A percentile compares a stretch with the other conserved stretches of the same genome.
Evolutionary conservation across 345 rosid species (phyloP).

Genomic region (Luvunga scandens): DNA sequence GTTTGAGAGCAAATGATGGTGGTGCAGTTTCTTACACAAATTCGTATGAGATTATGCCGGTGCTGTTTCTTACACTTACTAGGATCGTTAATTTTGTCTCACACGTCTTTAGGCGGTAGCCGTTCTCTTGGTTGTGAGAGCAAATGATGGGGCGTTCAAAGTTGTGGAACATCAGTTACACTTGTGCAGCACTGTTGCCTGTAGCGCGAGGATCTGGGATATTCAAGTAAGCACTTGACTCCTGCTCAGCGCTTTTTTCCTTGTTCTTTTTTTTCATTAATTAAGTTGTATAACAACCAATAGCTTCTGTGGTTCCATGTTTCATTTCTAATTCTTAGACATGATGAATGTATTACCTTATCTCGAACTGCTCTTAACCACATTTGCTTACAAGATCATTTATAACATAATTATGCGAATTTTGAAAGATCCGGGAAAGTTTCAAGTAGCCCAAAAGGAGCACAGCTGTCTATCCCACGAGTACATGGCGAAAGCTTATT

Average conservation of each 20-base stretch:
- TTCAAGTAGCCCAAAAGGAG: neutral
- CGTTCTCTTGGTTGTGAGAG: neutral
- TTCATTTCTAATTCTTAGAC: neutral
- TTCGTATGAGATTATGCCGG: neutral
- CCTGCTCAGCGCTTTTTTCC: neutral
- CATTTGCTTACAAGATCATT: neutral
- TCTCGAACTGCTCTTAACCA: neutral
- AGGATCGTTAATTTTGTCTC: neutral
- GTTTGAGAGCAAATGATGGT: too few relatives aligned
- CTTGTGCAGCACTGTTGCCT: neutral
- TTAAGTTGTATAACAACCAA: neutral
- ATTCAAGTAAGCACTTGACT: neutral
- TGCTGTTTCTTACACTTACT: neutral
- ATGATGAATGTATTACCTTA: neutral
- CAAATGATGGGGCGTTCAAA: neutral
- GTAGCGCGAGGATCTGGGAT: neutral
- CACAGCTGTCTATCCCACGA: neutral
- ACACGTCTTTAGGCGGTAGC: neutral
- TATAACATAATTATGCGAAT: neutral
- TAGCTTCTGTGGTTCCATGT: neutral
- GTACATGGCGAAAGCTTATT: neutral
- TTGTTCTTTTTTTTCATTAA: neutral
- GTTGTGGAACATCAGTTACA: neutral
- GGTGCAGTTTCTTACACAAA: too few relatives aligned
- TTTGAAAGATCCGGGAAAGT: neutral